These are phyloP conservation scores for Coniella lustricola DNA, from an alignment of 2,329 filamentous ascomycete species.

Conservation along the genomic window DNA sequence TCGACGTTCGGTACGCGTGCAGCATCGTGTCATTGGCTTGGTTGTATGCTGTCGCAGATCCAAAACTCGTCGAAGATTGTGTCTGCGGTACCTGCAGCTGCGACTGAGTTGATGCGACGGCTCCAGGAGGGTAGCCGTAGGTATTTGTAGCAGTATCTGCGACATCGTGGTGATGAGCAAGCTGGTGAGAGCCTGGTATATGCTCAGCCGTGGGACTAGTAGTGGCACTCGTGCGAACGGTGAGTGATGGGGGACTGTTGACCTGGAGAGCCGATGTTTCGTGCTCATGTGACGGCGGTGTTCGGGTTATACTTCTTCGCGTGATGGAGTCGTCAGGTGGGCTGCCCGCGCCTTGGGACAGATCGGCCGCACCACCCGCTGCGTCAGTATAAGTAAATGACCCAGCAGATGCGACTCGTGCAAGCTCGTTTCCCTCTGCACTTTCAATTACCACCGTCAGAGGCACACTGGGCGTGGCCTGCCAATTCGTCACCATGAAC, in stretches of 20 bases:
- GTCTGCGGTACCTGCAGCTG: constrained; percentile 24
- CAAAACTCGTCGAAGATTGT: constrained; percentile 17
- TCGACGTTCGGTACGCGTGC: constrained; percentile 45
- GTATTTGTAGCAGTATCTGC: constrained; percentile 44
- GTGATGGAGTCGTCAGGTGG: constrained; percentile 28
- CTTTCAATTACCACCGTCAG: constrained; percentile 48
- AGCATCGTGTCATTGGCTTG: constrained; percentile 46
- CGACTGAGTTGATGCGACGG: constrained; percentile 30
- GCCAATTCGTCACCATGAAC: constrained; percentile 43
- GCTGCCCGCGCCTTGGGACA: constrained; percentile 25
- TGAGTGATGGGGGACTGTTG: constrained; percentile 34
- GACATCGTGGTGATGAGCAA: constrained; percentile 18
- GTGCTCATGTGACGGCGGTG: constrained; percentile 16
- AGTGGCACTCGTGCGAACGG: constrained; percentile 23
- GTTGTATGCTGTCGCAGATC: constrained; percentile 27
- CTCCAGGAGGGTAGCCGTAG: constrained; percentile 49
- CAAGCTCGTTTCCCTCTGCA: constrained; percentile 45
- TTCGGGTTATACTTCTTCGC: constrained; percentile 15
- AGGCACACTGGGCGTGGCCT: constrained; percentile 42
- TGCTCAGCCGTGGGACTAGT: constrained; percentile 24
- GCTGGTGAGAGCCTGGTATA: constrained; percentile 20
- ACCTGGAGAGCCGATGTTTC: constrained; percentile 15
- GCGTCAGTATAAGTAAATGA: constrained; percentile 34
- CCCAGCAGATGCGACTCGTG: constrained; percentile 39
- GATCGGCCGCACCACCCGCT: constrained; percentile 23